Conservation (phyloP, 2,329 filamentous ascomycete genomes). For the Colletotrichum sp. region DNA sequence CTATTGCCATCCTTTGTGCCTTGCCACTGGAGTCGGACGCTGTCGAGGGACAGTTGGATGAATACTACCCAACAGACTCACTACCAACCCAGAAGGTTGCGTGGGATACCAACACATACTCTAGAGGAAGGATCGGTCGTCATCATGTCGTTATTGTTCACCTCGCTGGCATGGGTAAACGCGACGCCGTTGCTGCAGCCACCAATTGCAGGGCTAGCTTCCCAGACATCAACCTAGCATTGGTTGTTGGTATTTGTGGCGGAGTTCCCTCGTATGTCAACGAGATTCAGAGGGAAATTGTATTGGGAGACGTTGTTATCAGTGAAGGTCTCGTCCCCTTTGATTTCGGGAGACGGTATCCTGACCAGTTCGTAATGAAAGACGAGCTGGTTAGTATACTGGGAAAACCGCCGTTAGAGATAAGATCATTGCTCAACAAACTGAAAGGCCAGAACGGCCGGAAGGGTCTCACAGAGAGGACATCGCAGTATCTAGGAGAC, state of each 20-base stretch:
- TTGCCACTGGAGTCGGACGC: slow-evolving; percentile 29
- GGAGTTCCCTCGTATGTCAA: slow-evolving; percentile 31
- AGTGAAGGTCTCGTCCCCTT: slow-evolving; percentile 32
- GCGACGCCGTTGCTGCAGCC: slow-evolving; percentile 26
- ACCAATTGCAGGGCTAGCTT: slow-evolving; percentile 37
- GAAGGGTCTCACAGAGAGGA: slow-evolving; percentile 12
- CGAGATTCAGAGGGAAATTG: not conserved
- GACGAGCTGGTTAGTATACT: slow-evolving; percentile 29
- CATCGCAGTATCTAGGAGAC: not conserved
- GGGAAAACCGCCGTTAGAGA: slow-evolving; percentile 29
- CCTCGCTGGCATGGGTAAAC: slow-evolving; percentile 33
- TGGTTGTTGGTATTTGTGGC: slow-evolving; percentile 47
- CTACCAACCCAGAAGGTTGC: slow-evolving; percentile 6
- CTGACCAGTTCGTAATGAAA: slow-evolving; percentile 29
- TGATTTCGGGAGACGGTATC: slow-evolving; percentile 30
- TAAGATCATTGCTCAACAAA: slow-evolving; percentile 28
- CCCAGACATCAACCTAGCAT: slow-evolving; percentile 31
- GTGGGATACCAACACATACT: slow-evolving; percentile 33
- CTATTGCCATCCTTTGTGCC: slow-evolving; percentile 32
- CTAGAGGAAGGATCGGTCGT: slow-evolving; percentile 29
- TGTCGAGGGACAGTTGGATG: slow-evolving; percentile 25
- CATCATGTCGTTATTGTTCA: slow-evolving; percentile 30
- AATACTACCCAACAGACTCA: slow-evolving; percentile 25
- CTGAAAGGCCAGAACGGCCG: not conserved
- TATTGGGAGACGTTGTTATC: slow-evolving; percentile 39